Evolutionary conservation across 2,329 filamentous ascomycete species (phyloP).

Genomic region (Sporothrix pallida): DNA sequence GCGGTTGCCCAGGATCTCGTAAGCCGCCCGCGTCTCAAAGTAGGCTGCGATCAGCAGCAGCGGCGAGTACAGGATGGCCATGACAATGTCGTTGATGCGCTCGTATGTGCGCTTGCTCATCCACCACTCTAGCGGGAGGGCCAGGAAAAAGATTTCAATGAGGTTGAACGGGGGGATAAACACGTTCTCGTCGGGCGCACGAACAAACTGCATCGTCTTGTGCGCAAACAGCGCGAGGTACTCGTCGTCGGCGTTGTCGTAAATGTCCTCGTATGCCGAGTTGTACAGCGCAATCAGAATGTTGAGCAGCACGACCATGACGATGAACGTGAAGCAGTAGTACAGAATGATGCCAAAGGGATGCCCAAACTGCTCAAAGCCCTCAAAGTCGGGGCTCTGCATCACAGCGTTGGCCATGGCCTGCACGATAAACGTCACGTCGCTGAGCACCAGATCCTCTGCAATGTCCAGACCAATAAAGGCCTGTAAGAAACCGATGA

Average conservation of each 20-base stretch:
- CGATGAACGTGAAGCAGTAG: slow-evolving; percentile 96
- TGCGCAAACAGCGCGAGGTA: slow-evolving; percentile 92
- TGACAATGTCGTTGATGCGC: slow-evolving; percentile 79
- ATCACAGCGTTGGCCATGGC: slow-evolving; percentile 90
- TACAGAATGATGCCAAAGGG: slow-evolving; percentile 95
- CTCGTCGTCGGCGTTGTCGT: slow-evolving; percentile 90
- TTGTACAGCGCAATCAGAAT: slow-evolving; percentile 98
- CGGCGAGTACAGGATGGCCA: slow-evolving; percentile 75
- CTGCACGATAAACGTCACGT: slow-evolving; percentile 75
- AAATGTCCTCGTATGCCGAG: slow-evolving; percentile 93
- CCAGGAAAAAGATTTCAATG: slow-evolving; percentile 80
- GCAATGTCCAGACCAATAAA: slow-evolving; percentile 90
- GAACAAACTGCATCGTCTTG: slow-evolving; percentile 96
- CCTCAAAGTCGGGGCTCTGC: slow-evolving; percentile 86
- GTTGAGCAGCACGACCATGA: slow-evolving; percentile 86
- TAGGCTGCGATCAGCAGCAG: slow-evolving; percentile 78
- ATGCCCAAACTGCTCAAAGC: slow-evolving; percentile 87
- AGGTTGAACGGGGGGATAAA: slow-evolving; percentile 97
- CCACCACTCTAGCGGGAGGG: slow-evolving; percentile 94
- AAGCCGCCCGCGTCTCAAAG: slow-evolving; percentile 70
- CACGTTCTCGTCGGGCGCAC: slow-evolving; percentile 96
- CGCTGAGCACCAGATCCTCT: slow-evolving; percentile 71
- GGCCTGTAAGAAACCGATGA: slow-evolving; percentile 87
- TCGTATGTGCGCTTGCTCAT: slow-evolving; percentile 76
- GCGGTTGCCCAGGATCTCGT: slow-evolving; percentile 73